Percentiles rank a stretch among this genome's conserved stretches.
Conservation (phyloP, 108 stramenopile species). For the Phaeodactylum tricornutum region DNA sequence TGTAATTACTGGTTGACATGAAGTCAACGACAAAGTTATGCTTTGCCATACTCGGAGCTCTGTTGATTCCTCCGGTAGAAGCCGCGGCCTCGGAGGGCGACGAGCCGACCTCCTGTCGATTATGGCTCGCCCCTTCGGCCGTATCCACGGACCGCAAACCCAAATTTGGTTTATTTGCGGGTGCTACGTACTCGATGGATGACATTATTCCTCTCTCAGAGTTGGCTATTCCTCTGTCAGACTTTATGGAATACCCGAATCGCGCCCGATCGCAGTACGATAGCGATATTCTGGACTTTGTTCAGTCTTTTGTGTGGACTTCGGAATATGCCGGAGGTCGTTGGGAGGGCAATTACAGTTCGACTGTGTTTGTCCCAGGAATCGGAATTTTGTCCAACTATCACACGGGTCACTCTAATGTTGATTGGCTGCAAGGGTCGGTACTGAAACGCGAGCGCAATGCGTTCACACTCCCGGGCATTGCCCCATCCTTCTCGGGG, state of each 20-base stretch:
- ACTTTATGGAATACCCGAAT: conserved; percentile 14
- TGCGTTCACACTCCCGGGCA: conserved; percentile 2
- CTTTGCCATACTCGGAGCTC: too few species aligned
- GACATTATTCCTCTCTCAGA: conserved; percentile 25
- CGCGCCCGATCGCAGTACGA: background rate
- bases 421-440: conserved; percentile 21
- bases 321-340: conserved; percentile 12
- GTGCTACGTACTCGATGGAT: conserved; percentile 17
- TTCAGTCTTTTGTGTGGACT: conserved; percentile 29
- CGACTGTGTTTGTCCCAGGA: conserved; percentile 25
- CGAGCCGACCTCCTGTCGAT: conserved; percentile 13
- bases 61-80: background rate
- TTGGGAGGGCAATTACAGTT: conserved; percentile 24
- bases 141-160: conserved; percentile 7
- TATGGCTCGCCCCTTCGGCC: conserved; percentile 35
- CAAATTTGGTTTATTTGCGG: conserved; percentile 35
- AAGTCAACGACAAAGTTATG: too few species aligned
- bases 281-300: conserved; percentile 13
- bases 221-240: conserved; percentile 37
- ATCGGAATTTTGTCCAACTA: conserved; percentile 24
- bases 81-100: background rate
- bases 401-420: conserved; percentile 30
- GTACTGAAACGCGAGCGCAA: conserved; percentile 12
- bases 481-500: conserved; percentile 35
- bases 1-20: too few species aligned